Percentiles rank a stretch among this genome's conserved stretches.
These are phyloP conservation scores for Penicillium italicum DNA, from an alignment of 2,329 filamentous ascomycete species.

Conservation along the genomic window DNA sequence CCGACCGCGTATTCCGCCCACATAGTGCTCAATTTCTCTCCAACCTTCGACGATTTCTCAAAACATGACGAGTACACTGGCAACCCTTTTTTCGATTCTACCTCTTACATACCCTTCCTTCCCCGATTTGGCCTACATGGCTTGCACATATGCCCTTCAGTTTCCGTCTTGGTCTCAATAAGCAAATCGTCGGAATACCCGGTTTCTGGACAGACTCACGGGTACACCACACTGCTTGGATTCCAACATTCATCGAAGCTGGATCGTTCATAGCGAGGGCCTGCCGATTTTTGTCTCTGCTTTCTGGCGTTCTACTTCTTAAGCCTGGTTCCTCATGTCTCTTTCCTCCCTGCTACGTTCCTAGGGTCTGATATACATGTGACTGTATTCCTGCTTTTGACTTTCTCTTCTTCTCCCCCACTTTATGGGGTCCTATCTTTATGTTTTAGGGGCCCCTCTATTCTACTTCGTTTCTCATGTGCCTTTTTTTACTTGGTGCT, in stretches of 20 bases:
- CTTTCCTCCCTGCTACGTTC: conserved; percentile 39
- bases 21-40: conserved; percentile 1
- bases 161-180: conserved; percentile 11
- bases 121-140: conserved; percentile 19
- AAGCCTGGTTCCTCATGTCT: conserved; percentile 27
- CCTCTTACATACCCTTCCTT: conserved; percentile 25
- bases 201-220: not conserved
- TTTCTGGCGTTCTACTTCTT: conserved; percentile 29
- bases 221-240: conserved; percentile 1
- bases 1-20: not conserved
- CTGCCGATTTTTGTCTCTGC: conserved; percentile 22
- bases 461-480: conserved; percentile 22
- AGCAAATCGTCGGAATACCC: not conserved
- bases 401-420: conserved; percentile 20
- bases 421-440: conserved; percentile 18
- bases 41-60: conserved; percentile 28
- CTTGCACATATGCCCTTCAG: conserved; percentile 33
- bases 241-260: conserved; percentile 10
- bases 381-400: conserved; percentile 15
- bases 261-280: conserved; percentile 32
- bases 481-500: conserved; percentile 23
- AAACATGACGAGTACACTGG: conserved; percentile 34
- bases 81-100: conserved; percentile 21
- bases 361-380: conserved; percentile 37
- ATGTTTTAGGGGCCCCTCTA: conserved; percentile 12